Conservation (phyloP, 164 flowering plant genomes). For the Malania oleifera region DNA sequence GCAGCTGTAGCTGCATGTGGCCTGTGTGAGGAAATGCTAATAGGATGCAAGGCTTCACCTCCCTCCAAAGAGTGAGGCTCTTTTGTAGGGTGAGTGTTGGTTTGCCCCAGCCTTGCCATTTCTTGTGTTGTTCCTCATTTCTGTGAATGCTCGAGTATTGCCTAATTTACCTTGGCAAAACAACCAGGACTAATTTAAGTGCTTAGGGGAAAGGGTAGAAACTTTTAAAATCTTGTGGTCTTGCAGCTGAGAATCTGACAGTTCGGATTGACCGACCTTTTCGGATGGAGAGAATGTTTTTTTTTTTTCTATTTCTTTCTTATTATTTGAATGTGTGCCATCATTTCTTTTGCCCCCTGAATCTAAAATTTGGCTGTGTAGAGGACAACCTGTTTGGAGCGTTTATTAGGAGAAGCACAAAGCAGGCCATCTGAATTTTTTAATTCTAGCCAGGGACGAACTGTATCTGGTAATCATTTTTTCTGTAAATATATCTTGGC, state of each 20-base stretch:
- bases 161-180: too few species aligned
- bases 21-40: too few species aligned
- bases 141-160: too few species aligned
- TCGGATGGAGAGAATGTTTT: neutral
- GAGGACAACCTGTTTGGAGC: constrained; percentile 43
- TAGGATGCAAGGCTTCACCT: too few species aligned
- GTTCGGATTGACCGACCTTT: neutral
- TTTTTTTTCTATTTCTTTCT: neutral
- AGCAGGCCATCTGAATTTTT: constrained; percentile 13
- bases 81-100: too few species aligned
- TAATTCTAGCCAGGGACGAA: constrained; percentile 11
- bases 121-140: too few species aligned
- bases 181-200: too few species aligned
- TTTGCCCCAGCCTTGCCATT: too few species aligned
- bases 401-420: constrained; percentile 15
- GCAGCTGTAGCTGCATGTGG: too few species aligned
- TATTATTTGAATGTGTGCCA: neutral
- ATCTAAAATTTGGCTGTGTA: constrained; percentile 14
- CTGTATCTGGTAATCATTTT: constrained; percentile 20
- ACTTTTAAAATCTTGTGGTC: too few species aligned
- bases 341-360: neutral
- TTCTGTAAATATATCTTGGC: neutral
- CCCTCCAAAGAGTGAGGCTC: too few species aligned
- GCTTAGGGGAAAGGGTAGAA: too few species aligned
- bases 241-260: neutral